phyloP scores from a whole-genome alignment of 140 eudicot genomes.

The Bidens hawaiensis region DNA sequence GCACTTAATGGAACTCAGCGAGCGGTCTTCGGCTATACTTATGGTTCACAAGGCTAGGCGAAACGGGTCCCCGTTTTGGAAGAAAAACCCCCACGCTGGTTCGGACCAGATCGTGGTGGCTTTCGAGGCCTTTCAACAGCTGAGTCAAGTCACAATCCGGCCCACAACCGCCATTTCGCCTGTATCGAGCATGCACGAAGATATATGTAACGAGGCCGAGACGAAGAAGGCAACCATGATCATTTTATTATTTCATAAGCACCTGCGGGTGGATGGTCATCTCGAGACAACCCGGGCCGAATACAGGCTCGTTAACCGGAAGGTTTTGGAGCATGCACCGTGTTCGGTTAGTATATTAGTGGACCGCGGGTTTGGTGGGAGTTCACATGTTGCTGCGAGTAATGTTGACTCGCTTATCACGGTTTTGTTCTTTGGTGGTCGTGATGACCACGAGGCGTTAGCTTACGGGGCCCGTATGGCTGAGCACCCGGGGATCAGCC shows the following conservation, averaged over 20 bases:
- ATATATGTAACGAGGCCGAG: slow-evolving; percentile 67
- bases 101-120: slow-evolving; percentile 75
- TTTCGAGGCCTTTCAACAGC: slow-evolving; percentile 69
- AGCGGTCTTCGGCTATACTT: slow-evolving; percentile 81
- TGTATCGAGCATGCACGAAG: slow-evolving; percentile 72
- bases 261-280: slow-evolving; percentile 62
- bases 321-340: slow-evolving; percentile 78
- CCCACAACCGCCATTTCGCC: slow-evolving; percentile 93
- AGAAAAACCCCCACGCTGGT: slow-evolving; percentile 37
- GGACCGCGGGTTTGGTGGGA: slow-evolving; percentile 90
- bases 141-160: slow-evolving; percentile 65
- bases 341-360: slow-evolving; percentile 91
- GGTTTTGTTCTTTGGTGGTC: slow-evolving; percentile 81
- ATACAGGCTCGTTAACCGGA: slow-evolving; percentile 59
- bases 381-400: slow-evolving; percentile 74
- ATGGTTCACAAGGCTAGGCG: slow-evolving; percentile 88
- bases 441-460: slow-evolving; percentile 82
- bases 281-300: slow-evolving; percentile 77
- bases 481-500: slow-evolving; percentile 82
- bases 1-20: slow-evolving; percentile 95
- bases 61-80: slow-evolving; percentile 93
- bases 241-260: slow-evolving; percentile 80
- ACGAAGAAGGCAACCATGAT: slow-evolving; percentile 62
- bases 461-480: slow-evolving; percentile 82
- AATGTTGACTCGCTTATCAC: slow-evolving; percentile 52